Conservation (phyloP, 306 rosid genomes). For the Morella rubra region DNA sequence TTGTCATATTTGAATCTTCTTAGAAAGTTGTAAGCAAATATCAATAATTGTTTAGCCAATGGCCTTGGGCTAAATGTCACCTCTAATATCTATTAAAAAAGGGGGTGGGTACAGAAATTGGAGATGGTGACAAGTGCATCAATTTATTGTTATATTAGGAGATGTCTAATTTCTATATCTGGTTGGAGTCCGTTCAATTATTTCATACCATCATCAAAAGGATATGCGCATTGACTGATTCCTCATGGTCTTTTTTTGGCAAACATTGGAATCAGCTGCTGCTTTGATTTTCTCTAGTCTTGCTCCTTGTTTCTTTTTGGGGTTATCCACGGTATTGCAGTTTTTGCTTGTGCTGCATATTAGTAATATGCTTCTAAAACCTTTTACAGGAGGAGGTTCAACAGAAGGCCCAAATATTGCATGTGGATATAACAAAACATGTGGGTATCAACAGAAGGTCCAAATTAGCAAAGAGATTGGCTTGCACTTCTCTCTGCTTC, state of each 20-base stretch:
- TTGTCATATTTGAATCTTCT: background rate
- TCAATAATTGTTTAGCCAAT: background rate
- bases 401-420: constrained; percentile 63
- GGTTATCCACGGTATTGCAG: background rate
- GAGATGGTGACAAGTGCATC: background rate
- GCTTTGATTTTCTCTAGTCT: background rate
- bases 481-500: constrained; percentile 3
- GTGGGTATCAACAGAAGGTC: constrained; percentile 42
- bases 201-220: background rate
- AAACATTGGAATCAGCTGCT: background rate
- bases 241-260: background rate
- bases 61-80: background rate
- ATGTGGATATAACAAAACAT: constrained; percentile 75
- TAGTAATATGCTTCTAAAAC: constrained; percentile 22
- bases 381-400: constrained; percentile 72
- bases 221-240: background rate
- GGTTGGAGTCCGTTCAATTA: background rate
- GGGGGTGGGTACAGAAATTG: background rate
- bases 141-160: background rate
- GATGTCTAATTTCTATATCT: background rate
- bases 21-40: background rate
- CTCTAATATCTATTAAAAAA: background rate
- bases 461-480: background rate
- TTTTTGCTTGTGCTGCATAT: background rate
- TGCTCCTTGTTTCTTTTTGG: background rate